Evolutionary conservation across 495 filamentous ascomycete genomes (phyloP).

Genomic region (Penicillium nucicola): DNA sequence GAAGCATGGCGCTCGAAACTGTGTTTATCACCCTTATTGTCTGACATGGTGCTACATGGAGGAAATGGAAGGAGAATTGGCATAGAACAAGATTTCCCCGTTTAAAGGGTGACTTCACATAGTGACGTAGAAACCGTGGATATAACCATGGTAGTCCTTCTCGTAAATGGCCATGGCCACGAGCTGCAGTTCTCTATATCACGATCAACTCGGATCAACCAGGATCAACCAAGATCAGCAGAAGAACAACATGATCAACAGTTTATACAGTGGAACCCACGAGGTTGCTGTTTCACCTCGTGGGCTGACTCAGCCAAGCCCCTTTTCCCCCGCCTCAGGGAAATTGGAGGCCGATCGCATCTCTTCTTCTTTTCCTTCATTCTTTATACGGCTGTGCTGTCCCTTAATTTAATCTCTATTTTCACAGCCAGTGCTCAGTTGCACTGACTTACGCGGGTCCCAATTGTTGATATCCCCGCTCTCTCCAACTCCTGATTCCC

Average conservation of each 20-base stretch:
- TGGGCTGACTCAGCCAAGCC: slow-evolving; percentile 33
- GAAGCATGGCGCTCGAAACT: slow-evolving; percentile 32
- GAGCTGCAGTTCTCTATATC: too few species aligned
- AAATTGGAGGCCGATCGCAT: slow-evolving; percentile 4
- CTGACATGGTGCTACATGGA: slow-evolving; percentile 7
- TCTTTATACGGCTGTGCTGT: slow-evolving; percentile 3
- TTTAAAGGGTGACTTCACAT: background rate
- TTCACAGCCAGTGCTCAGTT: background rate
- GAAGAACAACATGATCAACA: background rate
- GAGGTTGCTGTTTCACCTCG: slow-evolving; percentile 1
- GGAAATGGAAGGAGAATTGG: background rate
- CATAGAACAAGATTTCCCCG: background rate
- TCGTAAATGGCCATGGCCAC: background rate
- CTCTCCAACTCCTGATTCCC: background rate
- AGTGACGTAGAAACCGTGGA: slow-evolving; percentile 8
- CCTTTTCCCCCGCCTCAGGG: slow-evolving; percentile 40
- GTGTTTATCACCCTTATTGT: background rate
- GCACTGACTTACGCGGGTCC: background rate
- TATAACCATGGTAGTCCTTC: slow-evolving; percentile 4
- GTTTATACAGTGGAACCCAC: background rate
- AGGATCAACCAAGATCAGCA: too few species aligned
- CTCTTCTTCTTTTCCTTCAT: slow-evolving; percentile 1
- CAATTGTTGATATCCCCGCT: slow-evolving; percentile 3
- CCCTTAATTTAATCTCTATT: background rate
- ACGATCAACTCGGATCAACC: too few species aligned